A percentile compares a stretch with the other conserved stretches of the same genome.
These are phyloP conservation scores for Solanum chiquidenum DNA, from an alignment of 257 asterid species.

Conservation along the genomic window DNA sequence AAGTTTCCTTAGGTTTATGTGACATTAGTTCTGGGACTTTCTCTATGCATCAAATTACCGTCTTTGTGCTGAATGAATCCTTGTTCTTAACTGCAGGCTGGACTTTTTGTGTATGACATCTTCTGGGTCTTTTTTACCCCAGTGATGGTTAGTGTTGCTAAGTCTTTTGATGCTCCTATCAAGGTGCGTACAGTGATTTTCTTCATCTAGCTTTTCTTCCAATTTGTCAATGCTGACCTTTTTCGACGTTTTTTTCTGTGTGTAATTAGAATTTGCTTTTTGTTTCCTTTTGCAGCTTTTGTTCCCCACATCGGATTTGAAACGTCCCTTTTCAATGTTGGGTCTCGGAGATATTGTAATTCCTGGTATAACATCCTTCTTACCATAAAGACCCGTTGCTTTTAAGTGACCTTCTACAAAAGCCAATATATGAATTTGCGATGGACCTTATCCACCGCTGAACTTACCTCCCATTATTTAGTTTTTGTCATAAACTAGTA, in stretches of 20 bases:
- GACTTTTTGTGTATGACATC: slow-evolving; percentile 85
- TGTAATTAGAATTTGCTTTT: not conserved
- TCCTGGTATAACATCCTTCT: slow-evolving; percentile 52
- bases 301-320: slow-evolving; percentile 75
- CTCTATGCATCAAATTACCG: not conserved
- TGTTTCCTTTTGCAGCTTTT: slow-evolving; percentile 53
- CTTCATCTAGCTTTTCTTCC: not conserved
- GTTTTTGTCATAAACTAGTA: not conserved
- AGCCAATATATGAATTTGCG: not conserved
- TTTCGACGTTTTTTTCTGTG: not conserved
- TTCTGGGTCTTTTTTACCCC: slow-evolving; percentile 99
- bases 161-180: slow-evolving; percentile 93
- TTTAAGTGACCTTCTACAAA: not conserved
- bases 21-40: not conserved
- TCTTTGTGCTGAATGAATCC: not conserved
- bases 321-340: slow-evolving; percentile 94
- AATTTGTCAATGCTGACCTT: not conserved
- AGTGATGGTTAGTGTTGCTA: slow-evolving; percentile 96
- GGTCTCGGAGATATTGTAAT: slow-evolving; percentile 98
- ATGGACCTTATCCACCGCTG: not conserved
- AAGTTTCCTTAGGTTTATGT: not conserved
- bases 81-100: slow-evolving; percentile 50
- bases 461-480: not conserved
- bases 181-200: slow-evolving; percentile 35
- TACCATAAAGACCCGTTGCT: not conserved